phyloP scores from a whole-genome alignment of 306 rosid genomes.

The Vigna trinervia region DNA sequence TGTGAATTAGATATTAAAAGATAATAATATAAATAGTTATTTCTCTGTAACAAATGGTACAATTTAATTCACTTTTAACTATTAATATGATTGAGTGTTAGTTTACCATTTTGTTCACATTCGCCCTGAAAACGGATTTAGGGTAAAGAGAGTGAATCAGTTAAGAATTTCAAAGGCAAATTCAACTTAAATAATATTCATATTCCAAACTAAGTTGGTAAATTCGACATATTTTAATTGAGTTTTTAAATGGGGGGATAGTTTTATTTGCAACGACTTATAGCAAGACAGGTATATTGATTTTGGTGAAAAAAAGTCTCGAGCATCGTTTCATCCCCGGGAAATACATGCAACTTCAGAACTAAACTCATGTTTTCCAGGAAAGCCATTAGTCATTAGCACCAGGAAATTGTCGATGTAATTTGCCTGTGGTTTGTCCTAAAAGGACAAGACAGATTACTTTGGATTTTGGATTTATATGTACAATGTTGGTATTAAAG shows the following conservation, averaged over 20 bases:
- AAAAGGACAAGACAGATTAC: not conserved
- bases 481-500: constrained; percentile 40
- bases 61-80: not conserved
- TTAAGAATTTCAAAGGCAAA: no score
- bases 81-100: not conserved
- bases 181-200: no score
- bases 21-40: no score
- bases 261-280: no score
- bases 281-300: no score
- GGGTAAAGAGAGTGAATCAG: not conserved
- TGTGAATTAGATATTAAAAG: no score
- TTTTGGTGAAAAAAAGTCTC: no score
- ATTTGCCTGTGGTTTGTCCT: not conserved
- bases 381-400: not conserved
- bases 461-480: constrained; percentile 16
- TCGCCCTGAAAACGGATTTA: not conserved
- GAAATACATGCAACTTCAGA: not conserved
- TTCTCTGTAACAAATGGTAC: not conserved
- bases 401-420: constrained; percentile 19
- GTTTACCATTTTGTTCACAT: not conserved
- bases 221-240: no score
- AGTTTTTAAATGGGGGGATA: no score
- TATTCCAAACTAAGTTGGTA: no score
- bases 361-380: constrained; percentile 35
- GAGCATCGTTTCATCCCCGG: no score